A percentile compares a stretch with the other conserved stretches of the same genome.
Conservation (phyloP, 306 rosid genomes). For the Lablab purpureus region DNA sequence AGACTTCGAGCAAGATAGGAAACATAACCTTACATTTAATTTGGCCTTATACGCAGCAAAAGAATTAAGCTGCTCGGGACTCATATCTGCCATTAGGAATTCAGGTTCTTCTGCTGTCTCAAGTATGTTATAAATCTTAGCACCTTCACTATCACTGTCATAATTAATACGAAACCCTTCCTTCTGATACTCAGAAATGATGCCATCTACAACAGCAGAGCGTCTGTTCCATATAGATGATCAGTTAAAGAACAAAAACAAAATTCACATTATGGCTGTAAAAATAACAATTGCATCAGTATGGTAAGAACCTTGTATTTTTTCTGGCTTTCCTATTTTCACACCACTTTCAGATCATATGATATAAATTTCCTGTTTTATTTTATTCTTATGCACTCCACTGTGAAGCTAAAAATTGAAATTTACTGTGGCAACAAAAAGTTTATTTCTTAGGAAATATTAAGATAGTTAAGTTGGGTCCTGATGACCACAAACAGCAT, state of each 20-base stretch:
- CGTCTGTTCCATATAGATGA: slow-evolving; percentile 62
- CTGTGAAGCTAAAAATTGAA: slow-evolving; percentile 11
- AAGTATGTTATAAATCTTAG: slow-evolving; percentile 75
- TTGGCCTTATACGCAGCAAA: slow-evolving; percentile 76
- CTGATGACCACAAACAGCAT: not conserved
- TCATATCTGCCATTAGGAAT: slow-evolving; percentile 93
- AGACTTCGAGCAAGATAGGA: slow-evolving; percentile 41
- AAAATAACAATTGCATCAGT: slow-evolving; percentile 10
- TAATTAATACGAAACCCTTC: slow-evolving; percentile 54
- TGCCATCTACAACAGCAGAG: slow-evolving; percentile 68
- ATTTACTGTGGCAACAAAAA: slow-evolving; percentile 28
- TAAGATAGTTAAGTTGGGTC: slow-evolving; percentile 24
- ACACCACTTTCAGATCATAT: not conserved
- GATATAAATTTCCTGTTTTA: not conserved
- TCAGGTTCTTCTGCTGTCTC: slow-evolving; percentile 92
- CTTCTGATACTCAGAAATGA: slow-evolving; percentile 70
- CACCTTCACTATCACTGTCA: slow-evolving; percentile 81
- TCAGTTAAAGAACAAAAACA: slow-evolving; percentile 39
- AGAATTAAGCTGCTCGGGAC: slow-evolving; percentile 77
- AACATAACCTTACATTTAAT: slow-evolving; percentile 64
- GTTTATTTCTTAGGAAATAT: slow-evolving; percentile 17
- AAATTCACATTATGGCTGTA: slow-evolving; percentile 34
- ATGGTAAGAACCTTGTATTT: slow-evolving; percentile 19
- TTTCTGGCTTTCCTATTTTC: slow-evolving; percentile 30
- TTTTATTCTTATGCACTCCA: slow-evolving; percentile 24